Evolutionary conservation across 345 rosid genomes (phyloP).

Genomic region (Eucalyptus lansdowneana): DNA sequence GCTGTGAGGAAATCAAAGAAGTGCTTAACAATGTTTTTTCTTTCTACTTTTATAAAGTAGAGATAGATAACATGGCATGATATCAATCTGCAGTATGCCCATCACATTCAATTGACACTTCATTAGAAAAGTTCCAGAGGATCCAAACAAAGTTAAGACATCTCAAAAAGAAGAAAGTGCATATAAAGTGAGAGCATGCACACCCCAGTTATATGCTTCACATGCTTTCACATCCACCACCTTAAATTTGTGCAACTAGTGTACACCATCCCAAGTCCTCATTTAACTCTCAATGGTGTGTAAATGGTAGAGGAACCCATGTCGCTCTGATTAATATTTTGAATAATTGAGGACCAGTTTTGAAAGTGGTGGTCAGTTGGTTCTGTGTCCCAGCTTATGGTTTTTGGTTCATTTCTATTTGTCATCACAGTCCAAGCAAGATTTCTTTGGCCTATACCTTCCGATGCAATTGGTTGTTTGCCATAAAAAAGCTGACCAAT

Average conservation of each 20-base stretch:
- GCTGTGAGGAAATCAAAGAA: conserved; percentile 17
- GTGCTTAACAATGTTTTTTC: not conserved
- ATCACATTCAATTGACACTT: not conserved
- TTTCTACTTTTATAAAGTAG: no score
- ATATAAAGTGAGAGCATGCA: not conserved
- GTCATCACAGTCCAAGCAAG: not conserved
- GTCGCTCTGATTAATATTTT: not conserved
- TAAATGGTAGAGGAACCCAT: not conserved
- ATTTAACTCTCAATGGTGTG: not conserved
- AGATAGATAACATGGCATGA: not conserved
- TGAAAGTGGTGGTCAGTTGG: not conserved
- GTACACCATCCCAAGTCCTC: not conserved
- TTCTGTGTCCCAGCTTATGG: not conserved
- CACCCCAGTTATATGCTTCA: not conserved
- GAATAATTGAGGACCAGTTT: not conserved
- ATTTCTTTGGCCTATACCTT: not conserved
- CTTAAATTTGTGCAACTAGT: not conserved
- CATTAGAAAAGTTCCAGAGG: not conserved
- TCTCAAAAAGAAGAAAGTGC: not conserved
- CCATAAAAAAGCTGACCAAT: not conserved
- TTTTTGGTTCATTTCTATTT: not conserved
- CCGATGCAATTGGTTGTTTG: not conserved
- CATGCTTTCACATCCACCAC: not conserved
- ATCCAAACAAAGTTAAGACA: not conserved
- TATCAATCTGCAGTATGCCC: not conserved